A percentile compares a stretch with the other conserved stretches of the same genome.
Conservation (phyloP, 2,329 filamentous ascomycete species). For the Ophiostoma ulmi region DNA sequence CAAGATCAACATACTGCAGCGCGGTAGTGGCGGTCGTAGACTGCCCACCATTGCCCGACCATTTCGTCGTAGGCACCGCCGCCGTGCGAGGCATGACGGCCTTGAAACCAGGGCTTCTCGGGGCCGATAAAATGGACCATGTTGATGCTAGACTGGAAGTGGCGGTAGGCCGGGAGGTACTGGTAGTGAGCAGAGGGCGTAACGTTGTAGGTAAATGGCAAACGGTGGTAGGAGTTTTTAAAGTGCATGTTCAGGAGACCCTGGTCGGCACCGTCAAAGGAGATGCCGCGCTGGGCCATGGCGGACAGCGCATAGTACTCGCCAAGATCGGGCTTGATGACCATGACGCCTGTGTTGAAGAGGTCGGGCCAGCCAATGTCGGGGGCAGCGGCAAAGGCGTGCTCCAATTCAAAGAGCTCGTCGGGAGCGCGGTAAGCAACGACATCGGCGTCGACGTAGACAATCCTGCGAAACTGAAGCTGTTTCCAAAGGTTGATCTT, state of each 20-base stretch:
- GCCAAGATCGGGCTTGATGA: constrained; percentile 75
- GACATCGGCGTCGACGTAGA: constrained; percentile 92
- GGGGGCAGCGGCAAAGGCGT: constrained; percentile 67
- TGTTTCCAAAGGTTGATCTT: constrained; percentile 95
- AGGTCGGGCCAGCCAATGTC: constrained; percentile 98
- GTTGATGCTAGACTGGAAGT: constrained; percentile 85
- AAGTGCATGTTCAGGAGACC: constrained; percentile 95
- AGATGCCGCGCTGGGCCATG: constrained; percentile 79
- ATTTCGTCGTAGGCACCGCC: constrained; percentile 73
- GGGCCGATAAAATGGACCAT: constrained; percentile 92
- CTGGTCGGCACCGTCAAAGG: constrained; percentile 96
- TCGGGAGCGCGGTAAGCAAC: constrained; percentile 88
- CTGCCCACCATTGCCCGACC: constrained; percentile 84
- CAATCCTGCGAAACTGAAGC: constrained; percentile 82
- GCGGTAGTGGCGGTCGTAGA: constrained; percentile 82
- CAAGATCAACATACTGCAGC: constrained; percentile 40
- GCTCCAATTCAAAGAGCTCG: constrained; percentile 70
- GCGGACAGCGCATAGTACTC: constrained; percentile 82
- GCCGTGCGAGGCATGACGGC: constrained; percentile 50
- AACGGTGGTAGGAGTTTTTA: constrained; percentile 71
- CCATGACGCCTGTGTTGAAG: constrained; percentile 98
- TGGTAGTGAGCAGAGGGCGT: constrained; percentile 96
- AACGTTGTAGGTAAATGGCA: constrained; percentile 96
- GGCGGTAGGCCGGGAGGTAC: constrained; percentile 88
- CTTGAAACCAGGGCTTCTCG: constrained; percentile 80